A percentile compares a stretch with the other conserved stretches of the same genome.
phyloP scores from a whole-genome alignment of 441 rosid genomes.

The Populus hybrid region DNA sequence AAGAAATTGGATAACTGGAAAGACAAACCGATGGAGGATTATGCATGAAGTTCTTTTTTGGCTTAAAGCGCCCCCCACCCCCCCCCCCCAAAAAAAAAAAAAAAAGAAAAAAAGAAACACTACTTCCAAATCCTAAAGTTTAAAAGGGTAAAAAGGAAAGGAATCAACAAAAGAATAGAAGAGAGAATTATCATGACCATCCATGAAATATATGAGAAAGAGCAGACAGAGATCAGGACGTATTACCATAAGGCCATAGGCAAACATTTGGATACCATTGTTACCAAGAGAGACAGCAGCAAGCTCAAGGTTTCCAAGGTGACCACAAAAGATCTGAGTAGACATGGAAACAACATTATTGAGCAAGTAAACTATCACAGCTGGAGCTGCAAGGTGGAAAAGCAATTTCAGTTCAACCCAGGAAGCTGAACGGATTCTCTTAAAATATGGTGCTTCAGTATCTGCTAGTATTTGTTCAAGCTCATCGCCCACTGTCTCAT shows the following conservation, averaged over 20 bases:
- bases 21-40: too few species aligned
- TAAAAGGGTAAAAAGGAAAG: too few species aligned
- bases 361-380: constrained; percentile 50
- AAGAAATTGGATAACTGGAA: too few species aligned
- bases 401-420: constrained; percentile 53
- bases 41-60: neutral
- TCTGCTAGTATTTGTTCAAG: constrained; percentile 5
- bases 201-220: too few species aligned
- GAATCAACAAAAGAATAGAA: too few species aligned
- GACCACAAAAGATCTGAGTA: constrained; percentile 50
- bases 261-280: constrained; percentile 11
- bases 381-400: constrained; percentile 54
- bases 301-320: constrained; percentile 39
- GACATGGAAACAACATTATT: constrained; percentile 52
- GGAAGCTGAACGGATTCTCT: constrained; percentile 43
- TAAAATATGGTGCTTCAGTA: too few species aligned
- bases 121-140: neutral
- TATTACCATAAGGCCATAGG: constrained; percentile 17
- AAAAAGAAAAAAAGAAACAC: neutral
- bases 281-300: constrained; percentile 34
- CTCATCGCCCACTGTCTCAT: neutral
- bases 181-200: too few species aligned
- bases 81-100: too few species aligned
- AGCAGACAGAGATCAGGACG: too few species aligned
- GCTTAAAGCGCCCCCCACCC: neutral